phyloP scores from a whole-genome alignment of 2,329 filamentous ascomycete genomes.

The Neopestalotiopsis rosae region DNA sequence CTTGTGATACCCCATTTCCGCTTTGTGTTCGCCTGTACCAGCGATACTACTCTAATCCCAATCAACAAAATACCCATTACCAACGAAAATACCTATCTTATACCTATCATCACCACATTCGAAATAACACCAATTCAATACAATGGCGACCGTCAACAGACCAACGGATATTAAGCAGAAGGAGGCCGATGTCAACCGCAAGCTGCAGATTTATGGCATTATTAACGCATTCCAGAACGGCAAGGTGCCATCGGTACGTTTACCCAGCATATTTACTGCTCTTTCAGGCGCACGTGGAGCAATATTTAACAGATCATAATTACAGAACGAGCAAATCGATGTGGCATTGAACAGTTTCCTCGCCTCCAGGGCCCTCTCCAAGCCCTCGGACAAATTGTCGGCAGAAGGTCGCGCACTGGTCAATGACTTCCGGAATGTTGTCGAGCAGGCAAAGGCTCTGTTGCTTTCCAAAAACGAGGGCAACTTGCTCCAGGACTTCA shows the following conservation, averaged over 20 bases:
- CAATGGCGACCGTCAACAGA: constrained; percentile 64
- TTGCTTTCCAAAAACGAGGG: constrained; percentile 94
- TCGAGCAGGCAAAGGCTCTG: constrained; percentile 80
- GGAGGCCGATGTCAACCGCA: constrained; percentile 88
- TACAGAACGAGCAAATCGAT: constrained; percentile 92
- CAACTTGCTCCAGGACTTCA: constrained; percentile 93
- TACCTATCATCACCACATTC: constrained; percentile 23
- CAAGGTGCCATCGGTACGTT: constrained; percentile 85
- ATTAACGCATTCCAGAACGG: constrained; percentile 82
- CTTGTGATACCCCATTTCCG: constrained; percentile 18
- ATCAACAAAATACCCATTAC: background rate
- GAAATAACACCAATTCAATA: too few relatives aligned
- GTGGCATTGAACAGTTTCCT: constrained; percentile 90
- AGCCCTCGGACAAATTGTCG: constrained; percentile 79
- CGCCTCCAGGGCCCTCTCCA: constrained; percentile 70
- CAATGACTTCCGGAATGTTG: constrained; percentile 76
- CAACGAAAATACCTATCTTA: constrained; percentile 15
- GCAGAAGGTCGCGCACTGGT: constrained; percentile 81
- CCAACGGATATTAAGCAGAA: constrained; percentile 77
- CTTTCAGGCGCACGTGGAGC: background rate
- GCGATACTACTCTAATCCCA: constrained; percentile 3
- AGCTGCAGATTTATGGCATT: constrained; percentile 95
- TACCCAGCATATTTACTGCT: background rate
- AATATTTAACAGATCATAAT: constrained; percentile 13
- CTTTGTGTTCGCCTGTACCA: background rate